These are phyloP conservation scores for Flaveria ramosissima DNA, from an alignment of 129 eudicot species.

Conservation along the genomic window DNA sequence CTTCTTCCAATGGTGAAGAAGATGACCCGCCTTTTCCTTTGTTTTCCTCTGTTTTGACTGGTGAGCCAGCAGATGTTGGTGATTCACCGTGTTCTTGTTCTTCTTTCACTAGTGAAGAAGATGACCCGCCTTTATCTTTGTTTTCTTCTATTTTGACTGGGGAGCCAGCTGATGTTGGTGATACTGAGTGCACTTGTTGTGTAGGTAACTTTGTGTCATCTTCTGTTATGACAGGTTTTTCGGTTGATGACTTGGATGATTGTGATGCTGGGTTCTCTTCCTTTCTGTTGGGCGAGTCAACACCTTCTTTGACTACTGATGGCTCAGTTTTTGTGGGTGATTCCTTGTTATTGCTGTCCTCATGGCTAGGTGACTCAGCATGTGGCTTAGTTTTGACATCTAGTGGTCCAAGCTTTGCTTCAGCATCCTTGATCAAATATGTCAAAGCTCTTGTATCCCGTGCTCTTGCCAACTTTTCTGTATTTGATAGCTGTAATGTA, in stretches of 20 bases:
- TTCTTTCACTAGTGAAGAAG: too few species aligned
- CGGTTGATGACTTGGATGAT: conserved; percentile 1
- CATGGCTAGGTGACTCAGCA: conserved; percentile 17
- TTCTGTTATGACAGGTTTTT: conserved; percentile 21
- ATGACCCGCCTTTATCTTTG: background rate
- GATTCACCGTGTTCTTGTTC: background rate
- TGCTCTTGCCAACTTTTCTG: conserved; percentile 56
- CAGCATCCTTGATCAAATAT: conserved; percentile 58
- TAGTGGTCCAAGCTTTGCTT: conserved; percentile 66
- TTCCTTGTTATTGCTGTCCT: conserved; percentile 22
- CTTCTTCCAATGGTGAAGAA: conserved; percentile 7
- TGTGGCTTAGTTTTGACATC: conserved; percentile 36
- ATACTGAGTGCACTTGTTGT: background rate
- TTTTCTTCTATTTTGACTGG: background rate
- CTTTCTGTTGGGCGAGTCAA: conserved; percentile 21
- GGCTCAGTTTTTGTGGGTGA: conserved; percentile 32
- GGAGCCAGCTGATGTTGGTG: background rate
- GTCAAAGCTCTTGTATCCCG: conserved; percentile 72
- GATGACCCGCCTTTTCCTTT: background rate
- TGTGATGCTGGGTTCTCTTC: conserved; percentile 20
- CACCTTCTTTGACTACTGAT: conserved; percentile 22
- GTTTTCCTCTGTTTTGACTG: conserved; percentile 27
- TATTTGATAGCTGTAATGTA: conserved; percentile 49
- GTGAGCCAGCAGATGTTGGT: conserved; percentile 12
- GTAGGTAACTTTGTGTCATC: conserved; percentile 20